phyloP scores from a whole-genome alignment of 805 yeast species.

The Cyberlindnera saturnus region DNA sequence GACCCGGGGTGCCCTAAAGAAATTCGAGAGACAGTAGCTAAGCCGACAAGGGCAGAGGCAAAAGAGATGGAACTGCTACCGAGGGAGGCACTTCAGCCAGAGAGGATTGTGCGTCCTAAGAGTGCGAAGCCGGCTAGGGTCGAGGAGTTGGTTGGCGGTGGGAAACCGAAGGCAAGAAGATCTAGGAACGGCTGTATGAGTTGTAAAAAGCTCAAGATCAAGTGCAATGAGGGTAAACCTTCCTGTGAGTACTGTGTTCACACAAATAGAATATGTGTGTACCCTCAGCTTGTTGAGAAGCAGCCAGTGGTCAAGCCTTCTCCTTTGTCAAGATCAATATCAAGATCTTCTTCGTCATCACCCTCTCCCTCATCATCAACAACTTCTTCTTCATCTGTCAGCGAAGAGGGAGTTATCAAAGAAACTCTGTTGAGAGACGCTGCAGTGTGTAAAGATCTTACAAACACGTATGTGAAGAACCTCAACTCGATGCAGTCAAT shows the following conservation, averaged over 20 bases:
- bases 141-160: no score
- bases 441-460: not conserved
- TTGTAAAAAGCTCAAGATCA: constrained; percentile 83
- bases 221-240: constrained; percentile 85
- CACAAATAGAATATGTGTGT: constrained; percentile 70
- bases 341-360: no score
- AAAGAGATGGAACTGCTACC: constrained; percentile 2
- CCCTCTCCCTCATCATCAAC: not conserved
- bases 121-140: no score
- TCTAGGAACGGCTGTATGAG: constrained; percentile 84
- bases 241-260: constrained; percentile 72
- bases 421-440: not conserved
- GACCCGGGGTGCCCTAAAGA: no score
- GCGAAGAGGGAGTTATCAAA: no score
- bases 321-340: no score
- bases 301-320: no score
- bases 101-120: not conserved
- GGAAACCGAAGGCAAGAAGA: constrained; percentile 23
- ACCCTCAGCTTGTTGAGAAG: constrained; percentile 24
- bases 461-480: not conserved
- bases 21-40: not conserved
- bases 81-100: constrained; percentile 1
- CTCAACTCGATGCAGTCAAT: constrained; percentile 17
- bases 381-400: not conserved
- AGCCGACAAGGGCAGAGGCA: not conserved